phyloP scores from a whole-genome alignment of 768 basidiomycete genomes.

The Myochromella boudieri region DNA sequence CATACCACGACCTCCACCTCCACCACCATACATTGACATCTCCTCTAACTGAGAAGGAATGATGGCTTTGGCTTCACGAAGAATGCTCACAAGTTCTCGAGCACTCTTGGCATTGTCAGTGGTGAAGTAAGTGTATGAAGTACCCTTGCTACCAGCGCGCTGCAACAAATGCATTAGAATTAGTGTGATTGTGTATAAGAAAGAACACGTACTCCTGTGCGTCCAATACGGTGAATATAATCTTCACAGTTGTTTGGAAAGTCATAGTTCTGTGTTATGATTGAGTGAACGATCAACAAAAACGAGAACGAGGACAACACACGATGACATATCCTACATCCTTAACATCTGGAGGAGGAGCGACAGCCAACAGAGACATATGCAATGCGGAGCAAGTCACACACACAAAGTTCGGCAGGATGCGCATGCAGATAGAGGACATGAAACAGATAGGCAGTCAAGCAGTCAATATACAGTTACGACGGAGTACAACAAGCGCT shows the following conservation, averaged over 20 bases:
- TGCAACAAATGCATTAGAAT: conserved; percentile 27
- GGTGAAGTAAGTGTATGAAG: conserved; percentile 95
- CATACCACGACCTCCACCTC: conserved; percentile 74
- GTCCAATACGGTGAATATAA: conserved; percentile 98
- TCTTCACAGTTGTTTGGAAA: conserved; percentile 99
- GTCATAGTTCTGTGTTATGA: conserved; percentile 77
- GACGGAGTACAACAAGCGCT: conserved; percentile 49
- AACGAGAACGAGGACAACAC: conserved; percentile 31
- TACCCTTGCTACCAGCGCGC: conserved; percentile 92
- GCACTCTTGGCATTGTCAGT: conserved; percentile 95
- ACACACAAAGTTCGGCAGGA: conserved; percentile 26
- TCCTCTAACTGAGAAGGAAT: conserved; percentile 91
- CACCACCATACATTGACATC: conserved; percentile 86
- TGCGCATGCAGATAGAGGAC: conserved; percentile 21
- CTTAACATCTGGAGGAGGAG: conserved; percentile 83
- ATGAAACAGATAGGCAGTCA: conserved; percentile 35
- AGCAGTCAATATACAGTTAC: conserved; percentile 46
- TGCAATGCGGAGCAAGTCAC: conserved; percentile 34
- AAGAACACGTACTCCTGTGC: conserved; percentile 72
- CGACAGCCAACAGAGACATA: conserved; percentile 29
- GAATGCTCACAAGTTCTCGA: conserved; percentile 84
- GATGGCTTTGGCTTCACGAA: conserved; percentile 82
- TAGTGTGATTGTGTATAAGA: neutral
- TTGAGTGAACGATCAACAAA: conserved; percentile 9
- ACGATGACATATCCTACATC: conserved; percentile 98